These are phyloP conservation scores for Trypanosoma boissoni DNA, from an alignment of 208 protist species.

Conservation along the genomic window DNA sequence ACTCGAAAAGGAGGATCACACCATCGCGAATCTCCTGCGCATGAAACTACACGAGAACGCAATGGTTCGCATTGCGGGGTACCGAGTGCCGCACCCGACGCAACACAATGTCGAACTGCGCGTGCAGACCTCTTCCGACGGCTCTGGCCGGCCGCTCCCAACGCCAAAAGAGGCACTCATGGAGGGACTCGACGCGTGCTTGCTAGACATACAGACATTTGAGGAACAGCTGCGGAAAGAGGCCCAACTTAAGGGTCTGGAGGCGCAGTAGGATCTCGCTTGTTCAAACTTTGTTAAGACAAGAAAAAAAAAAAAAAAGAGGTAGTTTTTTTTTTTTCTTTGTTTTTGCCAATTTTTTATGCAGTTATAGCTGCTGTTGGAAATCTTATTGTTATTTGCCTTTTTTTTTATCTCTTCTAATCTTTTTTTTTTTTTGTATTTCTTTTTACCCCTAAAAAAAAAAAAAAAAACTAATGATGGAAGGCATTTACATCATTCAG, in stretches of 20 bases:
- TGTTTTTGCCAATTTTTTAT: conserved; percentile 1
- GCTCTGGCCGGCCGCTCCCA: conserved; percentile 43
- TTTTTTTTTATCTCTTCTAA: too few relatives aligned
- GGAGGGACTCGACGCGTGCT: conserved; percentile 72
- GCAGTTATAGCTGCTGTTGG: too few relatives aligned
- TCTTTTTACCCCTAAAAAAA: too few relatives aligned
- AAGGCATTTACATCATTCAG: too few relatives aligned
- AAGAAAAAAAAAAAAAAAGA: neutral
- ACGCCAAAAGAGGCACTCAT: conserved; percentile 78
- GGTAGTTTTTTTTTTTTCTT: neutral
- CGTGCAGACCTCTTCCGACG: conserved; percentile 78
- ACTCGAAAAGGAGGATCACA: conserved; percentile 90
- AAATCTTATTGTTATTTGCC: too few relatives aligned
- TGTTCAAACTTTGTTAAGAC: too few relatives aligned
- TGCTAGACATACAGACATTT: conserved; percentile 75
- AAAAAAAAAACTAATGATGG: too few relatives aligned
- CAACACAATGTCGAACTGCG: conserved; percentile 86
- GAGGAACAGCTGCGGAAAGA: conserved; percentile 65
- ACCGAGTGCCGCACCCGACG: conserved; percentile 88
- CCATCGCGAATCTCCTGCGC: conserved; percentile 82
- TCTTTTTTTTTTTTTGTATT: too few relatives aligned
- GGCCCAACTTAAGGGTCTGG: conserved; percentile 63
- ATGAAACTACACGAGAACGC: conserved; percentile 85
- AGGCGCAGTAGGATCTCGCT: conserved; percentile 24
- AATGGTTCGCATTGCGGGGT: conserved; percentile 83